Percentiles rank a stretch among this genome's conserved stretches.
These are phyloP conservation scores for Prunus armeniaca DNA, from an alignment of 306 rosid species.

Conservation along the genomic window DNA sequence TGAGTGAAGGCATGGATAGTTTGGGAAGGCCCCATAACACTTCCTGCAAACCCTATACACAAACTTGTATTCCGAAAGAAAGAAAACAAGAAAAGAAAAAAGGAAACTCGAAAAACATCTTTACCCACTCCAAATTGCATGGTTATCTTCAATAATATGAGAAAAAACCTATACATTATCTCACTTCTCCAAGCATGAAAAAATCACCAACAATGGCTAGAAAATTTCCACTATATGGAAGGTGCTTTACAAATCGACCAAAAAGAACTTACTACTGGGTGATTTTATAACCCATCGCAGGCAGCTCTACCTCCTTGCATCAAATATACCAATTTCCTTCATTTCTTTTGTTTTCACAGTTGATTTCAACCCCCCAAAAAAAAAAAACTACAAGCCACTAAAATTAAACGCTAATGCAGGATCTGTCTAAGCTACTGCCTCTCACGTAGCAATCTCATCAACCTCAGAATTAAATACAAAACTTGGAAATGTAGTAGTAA, in stretches of 20 bases:
- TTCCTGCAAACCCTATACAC: too few relatives aligned
- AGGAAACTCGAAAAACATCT: too few relatives aligned
- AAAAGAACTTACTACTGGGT: conserved; percentile 7
- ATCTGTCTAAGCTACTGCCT: conserved; percentile 14
- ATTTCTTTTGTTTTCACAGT: neutral
- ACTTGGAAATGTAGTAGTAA: conserved; percentile 88
- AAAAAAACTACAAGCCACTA: neutral
- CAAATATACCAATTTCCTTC: neutral
- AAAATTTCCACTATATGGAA: conserved; percentile 6
- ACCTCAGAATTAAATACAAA: conserved; percentile 81
- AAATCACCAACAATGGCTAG: neutral
- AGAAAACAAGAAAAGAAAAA: too few relatives aligned
- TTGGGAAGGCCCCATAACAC: too few relatives aligned
- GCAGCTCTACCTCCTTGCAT: neutral
- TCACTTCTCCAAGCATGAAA: neutral
- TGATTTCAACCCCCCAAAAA: neutral
- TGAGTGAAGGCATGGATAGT: too few relatives aligned
- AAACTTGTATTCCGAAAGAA: too few relatives aligned
- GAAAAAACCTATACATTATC: neutral
- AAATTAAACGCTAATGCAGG: conserved; percentile 10
- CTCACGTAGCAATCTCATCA: conserved; percentile 67
- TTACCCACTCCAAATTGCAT: too few relatives aligned
- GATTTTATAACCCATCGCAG: conserved; percentile 4
- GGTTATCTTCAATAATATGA: neutral
- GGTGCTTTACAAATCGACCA: conserved; percentile 15